Evolutionary conservation across 2,329 filamentous ascomycete species (phyloP), one percentile per base, ranked within the genome.

Genomic region (Ciborinia camelliae): DNA sequence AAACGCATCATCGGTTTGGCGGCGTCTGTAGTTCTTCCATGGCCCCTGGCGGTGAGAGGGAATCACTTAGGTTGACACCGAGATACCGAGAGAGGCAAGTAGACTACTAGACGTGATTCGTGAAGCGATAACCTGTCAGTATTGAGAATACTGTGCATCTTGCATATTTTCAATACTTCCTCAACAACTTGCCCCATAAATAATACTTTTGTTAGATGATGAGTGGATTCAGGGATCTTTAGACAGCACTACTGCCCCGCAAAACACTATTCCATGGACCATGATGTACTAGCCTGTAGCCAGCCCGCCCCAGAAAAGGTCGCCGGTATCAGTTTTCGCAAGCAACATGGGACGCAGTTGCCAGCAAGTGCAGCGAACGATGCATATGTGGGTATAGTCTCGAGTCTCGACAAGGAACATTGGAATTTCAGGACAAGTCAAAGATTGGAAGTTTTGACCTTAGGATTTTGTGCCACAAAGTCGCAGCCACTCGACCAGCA

Each of bases 201-300:
- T 53, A 35, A 57, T 32, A 28, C 23, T 54, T 43, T 57, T n/a
- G 28, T 48, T 47, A 39, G 50, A 63, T 57, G 52, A 51, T 63
- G 32, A 43, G 32, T 63, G 39, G 62, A 57, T 48, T 26, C 51
- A 28, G 20, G 26, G 23, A 45, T 63, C 20, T 41, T 43, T 26
- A 32, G 35, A 47, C 48, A 54, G 37, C 37, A 18, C 35, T 26
- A 45, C 26, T 50, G 62, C 62, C 53, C 62, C 62, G 43, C 62
- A 63, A 63, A 62, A 32, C 23, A 58, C 32, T 12, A 62, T 60
- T 26, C 41, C n/a, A 8, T 37, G 28, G n/a, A 18, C 41, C n/a
- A 8, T 37, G 28, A 18, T 32, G 37, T 43, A 26, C 52, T 63
- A 39, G 26, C 30, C 23, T 63, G 18, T 63, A 35, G 43, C 15